phyloP scores from a whole-genome alignment of 257 asterid species.

The Thymus mandschuricus region DNA sequence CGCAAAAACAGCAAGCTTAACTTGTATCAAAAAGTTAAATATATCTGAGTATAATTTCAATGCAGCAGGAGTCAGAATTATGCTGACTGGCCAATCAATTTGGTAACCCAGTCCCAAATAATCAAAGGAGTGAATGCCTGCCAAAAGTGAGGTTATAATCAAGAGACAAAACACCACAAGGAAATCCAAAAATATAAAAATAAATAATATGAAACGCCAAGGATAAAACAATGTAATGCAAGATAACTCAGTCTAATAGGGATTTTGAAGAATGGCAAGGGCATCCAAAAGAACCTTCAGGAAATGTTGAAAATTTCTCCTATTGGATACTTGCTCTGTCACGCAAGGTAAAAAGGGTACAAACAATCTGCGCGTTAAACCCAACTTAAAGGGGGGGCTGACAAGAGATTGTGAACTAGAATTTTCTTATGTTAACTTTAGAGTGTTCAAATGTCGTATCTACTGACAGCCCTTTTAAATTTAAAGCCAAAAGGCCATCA shows the following conservation, averaged over 20 bases:
- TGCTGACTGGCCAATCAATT: conserved; percentile 91
- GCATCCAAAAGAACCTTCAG: conserved; percentile 19
- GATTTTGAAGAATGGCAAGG: conserved; percentile 7
- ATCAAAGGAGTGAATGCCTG: conserved; percentile 87
- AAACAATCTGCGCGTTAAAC: conserved; percentile 10
- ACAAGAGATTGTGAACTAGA: conserved; percentile 13
- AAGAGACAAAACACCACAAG: conserved; percentile 29
- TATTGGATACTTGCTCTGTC: conserved; percentile 15
- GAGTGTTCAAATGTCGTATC: conserved; percentile 22
- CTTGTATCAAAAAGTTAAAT: conserved; percentile 86
- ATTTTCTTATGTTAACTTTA: background rate
- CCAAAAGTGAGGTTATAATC: conserved; percentile 34
- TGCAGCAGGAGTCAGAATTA: conserved; percentile 80
- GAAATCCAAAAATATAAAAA: conserved; percentile 10
- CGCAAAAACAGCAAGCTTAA: conserved; percentile 94
- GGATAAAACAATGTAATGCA: conserved; percentile 18
- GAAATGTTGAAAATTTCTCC: conserved; percentile 19
- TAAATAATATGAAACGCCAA: conserved; percentile 5
- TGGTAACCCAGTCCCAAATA: conserved; percentile 93
- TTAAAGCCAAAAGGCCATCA: conserved; percentile 4
- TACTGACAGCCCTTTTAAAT: background rate
- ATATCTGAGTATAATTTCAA: conserved; percentile 78
- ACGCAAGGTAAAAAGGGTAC: background rate
- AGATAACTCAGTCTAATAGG: conserved; percentile 19
- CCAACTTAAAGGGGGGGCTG: conserved; percentile 14